These are phyloP conservation scores for Ceratocystis ficicola DNA, from an alignment of 2,329 filamentous ascomycete species.

Conservation along the genomic window DNA sequence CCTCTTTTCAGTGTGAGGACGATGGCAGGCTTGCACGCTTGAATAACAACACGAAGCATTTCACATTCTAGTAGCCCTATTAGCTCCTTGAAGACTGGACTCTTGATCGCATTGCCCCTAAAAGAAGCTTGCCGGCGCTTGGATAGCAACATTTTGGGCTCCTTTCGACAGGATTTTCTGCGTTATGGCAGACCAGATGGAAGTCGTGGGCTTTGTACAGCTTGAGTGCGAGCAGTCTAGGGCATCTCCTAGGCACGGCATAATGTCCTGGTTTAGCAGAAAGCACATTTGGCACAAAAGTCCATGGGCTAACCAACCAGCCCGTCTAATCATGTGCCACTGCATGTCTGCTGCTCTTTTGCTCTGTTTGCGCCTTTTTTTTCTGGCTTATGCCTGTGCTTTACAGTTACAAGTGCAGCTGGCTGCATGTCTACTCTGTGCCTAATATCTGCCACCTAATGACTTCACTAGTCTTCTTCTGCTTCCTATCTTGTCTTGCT, in stretches of 20 bases:
- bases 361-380: not conserved
- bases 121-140: not conserved
- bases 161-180: not conserved
- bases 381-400: not conserved
- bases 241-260: constrained; percentile 2
- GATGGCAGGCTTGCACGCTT: not conserved
- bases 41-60: not conserved
- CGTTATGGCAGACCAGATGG: not conserved
- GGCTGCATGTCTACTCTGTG: not conserved
- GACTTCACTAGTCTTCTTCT: not conserved
- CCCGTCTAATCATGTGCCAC: constrained; percentile 1
- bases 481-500: not conserved
- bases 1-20: not conserved
- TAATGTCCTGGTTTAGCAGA: not conserved
- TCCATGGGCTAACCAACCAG: constrained; percentile 3
- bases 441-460: not conserved
- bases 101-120: not conserved
- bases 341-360: not conserved
- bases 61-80: not conserved
- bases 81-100: no score
- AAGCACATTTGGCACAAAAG: constrained; percentile 3
- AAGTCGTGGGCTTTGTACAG: not conserved
- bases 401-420: not conserved
- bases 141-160: not conserved
- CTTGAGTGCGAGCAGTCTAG: not conserved